Percentiles rank a stretch among this genome's conserved stretches.
phyloP scores from a whole-genome alignment of 2,329 filamentous ascomycete genomes.

The Fusarium falciforme region DNA sequence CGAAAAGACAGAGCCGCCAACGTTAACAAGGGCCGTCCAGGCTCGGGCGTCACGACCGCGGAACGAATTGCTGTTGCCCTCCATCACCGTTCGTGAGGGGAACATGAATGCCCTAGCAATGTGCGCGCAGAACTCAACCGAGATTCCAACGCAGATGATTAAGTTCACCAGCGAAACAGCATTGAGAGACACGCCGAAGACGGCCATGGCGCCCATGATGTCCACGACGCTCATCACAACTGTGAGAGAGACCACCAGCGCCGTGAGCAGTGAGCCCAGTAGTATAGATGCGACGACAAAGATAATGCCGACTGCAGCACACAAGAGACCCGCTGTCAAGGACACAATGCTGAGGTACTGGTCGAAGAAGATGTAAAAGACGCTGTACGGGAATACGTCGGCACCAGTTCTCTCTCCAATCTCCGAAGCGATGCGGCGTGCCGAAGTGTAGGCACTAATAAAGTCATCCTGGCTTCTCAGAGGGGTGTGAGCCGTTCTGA shows the following conservation, averaged over 20 bases:
- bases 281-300: constrained; percentile 83
- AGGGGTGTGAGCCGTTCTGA: constrained; percentile 89
- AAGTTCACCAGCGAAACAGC: constrained; percentile 96
- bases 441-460: constrained; percentile 88
- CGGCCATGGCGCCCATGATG: constrained; percentile 94
- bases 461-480: constrained; percentile 91
- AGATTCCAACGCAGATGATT: constrained; percentile 96
- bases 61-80: constrained; percentile 79
- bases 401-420: constrained; percentile 78
- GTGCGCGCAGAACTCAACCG: constrained; percentile 97
- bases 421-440: constrained; percentile 85
- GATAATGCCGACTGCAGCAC: constrained; percentile 86
- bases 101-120: constrained; percentile 97
- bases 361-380: constrained; percentile 99
- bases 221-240: constrained; percentile 95
- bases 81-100: constrained; percentile 84
- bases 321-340: constrained; percentile 82
- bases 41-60: constrained; percentile 85
- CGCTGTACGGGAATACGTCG: constrained; percentile 94
- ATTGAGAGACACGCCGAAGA: constrained; percentile 90
- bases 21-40: constrained; percentile 94
- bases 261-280: constrained; percentile 85
- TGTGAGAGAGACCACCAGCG: constrained; percentile 83
- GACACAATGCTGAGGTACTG: constrained; percentile 90
- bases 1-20: constrained; percentile 93